These are phyloP conservation scores for Peronospora farinosa DNA, from an alignment of 352 stramenopile species.

Conservation along the genomic window DNA sequence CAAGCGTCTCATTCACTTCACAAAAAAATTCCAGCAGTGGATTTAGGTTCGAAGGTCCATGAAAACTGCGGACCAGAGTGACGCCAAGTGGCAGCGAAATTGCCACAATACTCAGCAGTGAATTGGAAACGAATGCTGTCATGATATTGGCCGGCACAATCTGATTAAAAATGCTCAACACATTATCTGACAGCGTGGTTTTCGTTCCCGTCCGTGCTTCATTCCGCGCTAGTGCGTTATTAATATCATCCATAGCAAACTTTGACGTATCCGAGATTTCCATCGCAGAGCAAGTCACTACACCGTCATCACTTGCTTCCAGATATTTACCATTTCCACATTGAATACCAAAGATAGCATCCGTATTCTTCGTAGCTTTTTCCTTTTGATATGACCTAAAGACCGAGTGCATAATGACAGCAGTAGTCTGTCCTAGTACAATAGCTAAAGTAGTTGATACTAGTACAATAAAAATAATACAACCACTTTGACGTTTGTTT, in stretches of 20 bases:
- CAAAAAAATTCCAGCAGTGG: conserved; percentile 72
- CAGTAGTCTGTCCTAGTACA: conserved; percentile 51
- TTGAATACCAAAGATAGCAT: conserved; percentile 65
- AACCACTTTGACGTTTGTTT: conserved; percentile 36
- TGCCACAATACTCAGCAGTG: conserved; percentile 58
- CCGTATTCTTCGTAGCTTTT: conserved; percentile 19
- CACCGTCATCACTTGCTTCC: conserved; percentile 37
- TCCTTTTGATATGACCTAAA: conserved; percentile 33
- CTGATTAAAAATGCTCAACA: conserved; percentile 53
- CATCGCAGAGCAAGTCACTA: conserved; percentile 53
- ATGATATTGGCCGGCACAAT: conserved; percentile 75
- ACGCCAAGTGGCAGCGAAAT: conserved; percentile 64
- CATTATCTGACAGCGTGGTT: conserved; percentile 50
- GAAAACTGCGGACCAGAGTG: conserved; percentile 60
- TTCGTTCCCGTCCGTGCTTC: conserved; percentile 34
- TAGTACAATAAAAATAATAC: conserved; percentile 41
- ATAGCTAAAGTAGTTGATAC: conserved; percentile 43
- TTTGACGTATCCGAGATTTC: conserved; percentile 31
- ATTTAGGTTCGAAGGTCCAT: conserved; percentile 64
- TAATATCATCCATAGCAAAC: conserved; percentile 58
- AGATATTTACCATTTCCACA: conserved; percentile 69
- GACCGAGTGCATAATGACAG: conserved; percentile 38
- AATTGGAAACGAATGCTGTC: conserved; percentile 55
- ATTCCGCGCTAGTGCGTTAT: conserved; percentile 44
- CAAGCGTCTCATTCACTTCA: conserved; percentile 72